Percentiles rank a stretch among this genome's conserved stretches.
Evolutionary conservation across 2,329 filamentous ascomycete species (phyloP).

Genomic region (Neofusicoccum kwambonambiense): DNA sequence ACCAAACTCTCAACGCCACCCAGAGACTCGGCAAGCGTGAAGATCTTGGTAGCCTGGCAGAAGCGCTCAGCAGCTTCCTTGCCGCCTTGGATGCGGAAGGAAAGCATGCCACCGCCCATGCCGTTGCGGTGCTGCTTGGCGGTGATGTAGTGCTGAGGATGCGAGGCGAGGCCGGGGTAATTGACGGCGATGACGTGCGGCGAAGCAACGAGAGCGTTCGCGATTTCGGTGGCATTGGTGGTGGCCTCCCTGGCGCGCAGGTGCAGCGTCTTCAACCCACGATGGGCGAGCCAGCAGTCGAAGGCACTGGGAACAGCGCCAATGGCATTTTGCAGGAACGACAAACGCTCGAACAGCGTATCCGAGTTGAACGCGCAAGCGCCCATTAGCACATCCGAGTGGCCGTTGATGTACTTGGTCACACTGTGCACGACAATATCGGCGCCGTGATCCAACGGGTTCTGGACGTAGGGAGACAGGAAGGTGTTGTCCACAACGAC

Average conservation of each 20-base stretch:
- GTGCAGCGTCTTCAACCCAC: conserved; percentile 94
- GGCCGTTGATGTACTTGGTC: conserved; percentile 99
- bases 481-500: conserved; percentile 99
- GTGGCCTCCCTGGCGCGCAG: conserved; percentile 84
- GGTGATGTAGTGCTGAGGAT: conserved; percentile 82
- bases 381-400: conserved; percentile 96
- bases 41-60: conserved; percentile 85
- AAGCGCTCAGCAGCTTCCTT: conserved; percentile 84
- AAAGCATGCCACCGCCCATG: conserved; percentile 96
- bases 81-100: conserved; percentile 89
- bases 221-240: conserved; percentile 76
- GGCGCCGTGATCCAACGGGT: conserved; percentile 89
- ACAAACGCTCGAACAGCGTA: conserved; percentile 70
- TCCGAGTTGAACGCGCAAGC: conserved; percentile 92
- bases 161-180: conserved; percentile 87
- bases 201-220: conserved; percentile 72
- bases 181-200: conserved; percentile 86
- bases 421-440: conserved; percentile 97
- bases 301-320: conserved; percentile 93
- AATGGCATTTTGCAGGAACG: conserved; percentile 96
- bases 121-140: conserved; percentile 89
- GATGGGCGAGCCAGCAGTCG: conserved; percentile 96
- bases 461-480: conserved; percentile 93
- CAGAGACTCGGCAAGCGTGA: conserved; percentile 88
- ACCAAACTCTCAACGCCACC: conserved; percentile 90